A percentile compares a stretch with the other conserved stretches of the same genome.
Evolutionary conservation across 371 early-diverging fungal species (phyloP).

Genomic region (Mucor sp.): DNA sequence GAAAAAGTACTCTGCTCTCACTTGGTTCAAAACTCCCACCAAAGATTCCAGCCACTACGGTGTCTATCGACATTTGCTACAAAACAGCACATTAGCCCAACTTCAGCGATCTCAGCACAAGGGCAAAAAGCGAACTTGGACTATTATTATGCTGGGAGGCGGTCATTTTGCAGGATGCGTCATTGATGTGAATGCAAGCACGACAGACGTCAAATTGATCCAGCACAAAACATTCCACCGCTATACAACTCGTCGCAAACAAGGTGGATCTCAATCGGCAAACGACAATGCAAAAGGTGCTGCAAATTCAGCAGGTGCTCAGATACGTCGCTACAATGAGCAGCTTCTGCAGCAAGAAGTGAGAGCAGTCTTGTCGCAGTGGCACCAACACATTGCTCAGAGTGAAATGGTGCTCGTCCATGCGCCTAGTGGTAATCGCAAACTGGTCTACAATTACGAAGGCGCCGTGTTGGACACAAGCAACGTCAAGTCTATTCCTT

Average conservation of each 20-base stretch:
- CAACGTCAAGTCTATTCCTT: constrained; percentile 72
- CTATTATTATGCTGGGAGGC: constrained; percentile 79
- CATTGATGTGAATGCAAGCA: constrained; percentile 70
- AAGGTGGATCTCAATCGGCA: constrained; percentile 90
- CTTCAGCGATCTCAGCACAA: constrained; percentile 22
- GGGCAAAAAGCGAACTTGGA: constrained; percentile 63
- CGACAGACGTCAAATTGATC: constrained; percentile 42
- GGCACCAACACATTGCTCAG: constrained; percentile 60
- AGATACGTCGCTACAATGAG: constrained; percentile 90
- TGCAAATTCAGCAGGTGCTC: constrained; percentile 92
- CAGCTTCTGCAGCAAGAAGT: constrained; percentile 77
- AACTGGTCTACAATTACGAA: constrained; percentile 65
- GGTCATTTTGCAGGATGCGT: constrained; percentile 93
- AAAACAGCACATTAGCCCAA: not conserved
- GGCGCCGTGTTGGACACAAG: constrained; percentile 53
- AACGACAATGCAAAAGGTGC: constrained; percentile 82
- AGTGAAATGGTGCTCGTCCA: constrained; percentile 71
- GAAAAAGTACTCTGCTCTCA: constrained; percentile 40
- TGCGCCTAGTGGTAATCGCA: constrained; percentile 66
- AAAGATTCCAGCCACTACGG: constrained; percentile 45
- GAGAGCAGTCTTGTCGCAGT: constrained; percentile 64
- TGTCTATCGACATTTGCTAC: constrained; percentile 59
- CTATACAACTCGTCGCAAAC: constrained; percentile 94
- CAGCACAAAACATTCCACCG: constrained; percentile 91
- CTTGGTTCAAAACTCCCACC: constrained; percentile 50